Base-by-base conservation (phyloP, 129 eudicot species). In the Lonicera japonica region DNA sequence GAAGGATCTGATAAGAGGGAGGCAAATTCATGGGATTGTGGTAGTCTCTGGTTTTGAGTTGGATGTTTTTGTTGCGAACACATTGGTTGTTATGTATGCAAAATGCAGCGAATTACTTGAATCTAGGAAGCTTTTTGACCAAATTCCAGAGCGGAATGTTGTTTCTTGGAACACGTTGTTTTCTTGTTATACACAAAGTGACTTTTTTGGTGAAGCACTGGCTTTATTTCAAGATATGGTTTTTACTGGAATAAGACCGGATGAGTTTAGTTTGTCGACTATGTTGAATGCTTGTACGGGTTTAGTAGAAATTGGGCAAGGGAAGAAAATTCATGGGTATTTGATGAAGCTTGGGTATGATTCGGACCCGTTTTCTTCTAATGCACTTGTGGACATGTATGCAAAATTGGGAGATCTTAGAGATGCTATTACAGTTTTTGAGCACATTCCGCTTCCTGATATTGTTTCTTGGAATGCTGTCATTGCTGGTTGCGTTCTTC, bases 401-500 rank as follows among this genome's bases (percentile, higher is more conserved):
- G 80, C 95, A 34, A 91, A 91, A 84, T 73, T 52, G 34, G 96
- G 90, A 38, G 67, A 73, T 58, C 67, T 82, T 36, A 56, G 68
- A 46, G 90, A 84, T 66, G 88, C 86, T 19, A 73, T 75, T 46
- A 11, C 58, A 8, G 96, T 72, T 20, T 91, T 91, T 59, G 79
- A 80, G 25, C 65, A 70, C 14, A 84, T 91, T 13, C 45, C 62
- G 1, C 71, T 70, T 14, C 90, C 88, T 0, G 90, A 91, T 72
- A 80, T 84, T 9, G 96, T 87, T 64, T 87, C 98, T 0, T 91
- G 98, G 98, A 91, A 91, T 78, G 88, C 96, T 38, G 68, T 91
- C 16, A 87, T 91, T 41, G 82, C 98, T 54, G 96, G 96, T 7
- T 84, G 82, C 70, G 87, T 87, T 60, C 86, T 67, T 56, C 90